Conservation (phyloP, 2,329 filamentous ascomycete genomes). For the Thelonectria blattea region DNA sequence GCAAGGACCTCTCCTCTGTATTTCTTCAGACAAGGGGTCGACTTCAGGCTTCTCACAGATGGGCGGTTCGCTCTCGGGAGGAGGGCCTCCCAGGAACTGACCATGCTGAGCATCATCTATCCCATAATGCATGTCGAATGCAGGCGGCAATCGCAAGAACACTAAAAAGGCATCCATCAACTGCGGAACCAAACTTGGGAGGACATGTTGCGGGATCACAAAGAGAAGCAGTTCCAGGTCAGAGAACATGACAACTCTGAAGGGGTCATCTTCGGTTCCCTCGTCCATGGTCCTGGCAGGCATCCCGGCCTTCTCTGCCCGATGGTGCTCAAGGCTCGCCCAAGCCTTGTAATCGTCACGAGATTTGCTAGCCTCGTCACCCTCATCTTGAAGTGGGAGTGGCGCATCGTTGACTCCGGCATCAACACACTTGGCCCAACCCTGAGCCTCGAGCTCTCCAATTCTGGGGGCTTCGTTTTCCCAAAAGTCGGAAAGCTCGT, state of each 20-base stretch:
- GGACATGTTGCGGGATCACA: conserved; percentile 49
- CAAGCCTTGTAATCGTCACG: conserved; percentile 58
- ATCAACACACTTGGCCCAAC: conserved; percentile 68
- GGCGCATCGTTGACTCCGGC: conserved; percentile 48
- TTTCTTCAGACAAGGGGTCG: conserved; percentile 30
- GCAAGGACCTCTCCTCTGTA: conserved; percentile 32
- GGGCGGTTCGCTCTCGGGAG: conserved; percentile 6
- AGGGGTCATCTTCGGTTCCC: conserved; percentile 79
- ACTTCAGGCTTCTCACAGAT: not conserved
- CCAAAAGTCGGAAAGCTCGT: conserved; percentile 77
- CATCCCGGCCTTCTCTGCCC: conserved; percentile 54
- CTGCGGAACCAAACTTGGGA: conserved; percentile 46
- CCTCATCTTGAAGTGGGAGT: conserved; percentile 38
- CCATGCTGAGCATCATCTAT: conserved; percentile 41
- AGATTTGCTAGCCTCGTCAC: conserved; percentile 33
- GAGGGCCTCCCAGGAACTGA: conserved; percentile 34
- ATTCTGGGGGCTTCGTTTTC: conserved; percentile 81
- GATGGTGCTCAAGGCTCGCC: conserved; percentile 60
- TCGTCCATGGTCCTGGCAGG: conserved; percentile 80
- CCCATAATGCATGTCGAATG: conserved; percentile 38
- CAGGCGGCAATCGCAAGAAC: conserved; percentile 69
- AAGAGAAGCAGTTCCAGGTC: conserved; percentile 73
- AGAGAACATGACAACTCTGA: conserved; percentile 78
- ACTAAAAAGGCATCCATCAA: conserved; percentile 74
- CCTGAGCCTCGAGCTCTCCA: conserved; percentile 73